Evolutionary conservation across 257 asterid species (phyloP).

Genomic region (Plantago ovata): DNA sequence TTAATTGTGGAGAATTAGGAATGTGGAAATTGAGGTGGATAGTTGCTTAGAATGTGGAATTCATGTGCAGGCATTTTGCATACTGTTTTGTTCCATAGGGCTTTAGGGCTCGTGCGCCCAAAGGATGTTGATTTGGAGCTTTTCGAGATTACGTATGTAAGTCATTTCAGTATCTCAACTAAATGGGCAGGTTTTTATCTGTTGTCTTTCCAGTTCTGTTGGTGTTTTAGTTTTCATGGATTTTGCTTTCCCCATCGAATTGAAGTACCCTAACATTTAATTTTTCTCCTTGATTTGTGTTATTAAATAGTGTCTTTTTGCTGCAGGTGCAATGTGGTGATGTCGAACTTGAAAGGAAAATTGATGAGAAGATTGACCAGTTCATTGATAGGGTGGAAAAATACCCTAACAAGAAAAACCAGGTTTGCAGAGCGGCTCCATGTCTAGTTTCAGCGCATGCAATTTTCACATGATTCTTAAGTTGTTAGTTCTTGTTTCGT

Average conservation of each 20-base stretch:
- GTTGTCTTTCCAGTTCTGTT: neutral
- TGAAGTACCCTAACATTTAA: too few relatives aligned
- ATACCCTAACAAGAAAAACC: slow-evolving; percentile 91
- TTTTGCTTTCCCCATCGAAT: neutral
- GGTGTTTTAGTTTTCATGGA: neutral
- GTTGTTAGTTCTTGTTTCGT: neutral
- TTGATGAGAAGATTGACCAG: slow-evolving; percentile 82
- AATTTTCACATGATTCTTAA: slow-evolving; percentile 5
- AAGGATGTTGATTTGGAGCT: slow-evolving; percentile 92
- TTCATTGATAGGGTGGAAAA: slow-evolving; percentile 91
- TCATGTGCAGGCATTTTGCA: slow-evolving; percentile 85
- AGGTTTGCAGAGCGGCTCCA: slow-evolving; percentile 43
- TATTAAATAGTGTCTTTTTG: neutral
- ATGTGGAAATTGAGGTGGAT: slow-evolving; percentile 2
- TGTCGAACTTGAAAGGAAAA: slow-evolving; percentile 70
- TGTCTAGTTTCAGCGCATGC: slow-evolving; percentile 12
- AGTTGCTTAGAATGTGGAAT: slow-evolving; percentile 21
- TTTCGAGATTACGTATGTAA: slow-evolving; percentile 91
- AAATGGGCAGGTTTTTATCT: neutral
- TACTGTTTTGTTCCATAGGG: slow-evolving; percentile 82
- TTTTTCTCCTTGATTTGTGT: too few relatives aligned
- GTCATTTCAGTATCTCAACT: slow-evolving; percentile 15
- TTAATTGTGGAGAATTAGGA: slow-evolving; percentile 7
- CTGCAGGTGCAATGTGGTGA: slow-evolving; percentile 91
- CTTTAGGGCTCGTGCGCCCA: slow-evolving; percentile 92